Evolutionary conservation across 78 protist genomes (phyloP), one percentile per base, ranked within the genome.

Genomic region (Protostelium mycophagum): DNA sequence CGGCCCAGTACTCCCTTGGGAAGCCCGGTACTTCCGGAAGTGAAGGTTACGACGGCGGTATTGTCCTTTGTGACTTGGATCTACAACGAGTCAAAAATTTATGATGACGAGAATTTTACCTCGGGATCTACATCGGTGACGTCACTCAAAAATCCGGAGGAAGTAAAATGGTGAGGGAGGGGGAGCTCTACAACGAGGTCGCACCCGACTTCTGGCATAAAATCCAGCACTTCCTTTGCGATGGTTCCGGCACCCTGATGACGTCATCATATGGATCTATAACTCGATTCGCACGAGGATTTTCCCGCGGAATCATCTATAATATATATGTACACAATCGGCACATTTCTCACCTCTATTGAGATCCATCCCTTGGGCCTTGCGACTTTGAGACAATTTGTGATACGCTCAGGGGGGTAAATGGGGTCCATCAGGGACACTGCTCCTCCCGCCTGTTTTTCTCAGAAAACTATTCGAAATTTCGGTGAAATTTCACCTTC

Each of bases 371-470:
- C 96, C 51, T 87, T 88, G 28, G 83, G 36, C 28, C 63, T 63
- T 34, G 95, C 95, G 31, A 93, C 88, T 34, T 36, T 63, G 34
- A 93, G 84, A 63, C 96, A 94, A 1, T 28, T 16, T 5, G 29
- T 85, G 1, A 95, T 93, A 16, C 97, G 85, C 88, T 95, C 92
- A 1, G 63, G 36, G 0, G 97, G 97, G 38, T 95, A 95, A 63
- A 39, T 36, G 85, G 97, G 97, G 83, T 95, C 97, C 86, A 95
- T 91, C 38, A 95, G 87, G 37, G 97, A 73, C 73, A 87, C 91
- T 5, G 95, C 90, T 0, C 95, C 96, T 34, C 96, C 97, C 29
- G 94, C 93, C n/a, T n/a, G n/a, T n/a, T n/a, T n/a, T n/a, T n/a
- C n/a, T n/a, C n/a, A n/a, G n/a, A n/a, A n/a, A n/a, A n/a, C n/a